Base-by-base conservation (phyloP, 2,329 filamentous ascomycete genomes). In the Reticulascus tulasneorum region DNA sequence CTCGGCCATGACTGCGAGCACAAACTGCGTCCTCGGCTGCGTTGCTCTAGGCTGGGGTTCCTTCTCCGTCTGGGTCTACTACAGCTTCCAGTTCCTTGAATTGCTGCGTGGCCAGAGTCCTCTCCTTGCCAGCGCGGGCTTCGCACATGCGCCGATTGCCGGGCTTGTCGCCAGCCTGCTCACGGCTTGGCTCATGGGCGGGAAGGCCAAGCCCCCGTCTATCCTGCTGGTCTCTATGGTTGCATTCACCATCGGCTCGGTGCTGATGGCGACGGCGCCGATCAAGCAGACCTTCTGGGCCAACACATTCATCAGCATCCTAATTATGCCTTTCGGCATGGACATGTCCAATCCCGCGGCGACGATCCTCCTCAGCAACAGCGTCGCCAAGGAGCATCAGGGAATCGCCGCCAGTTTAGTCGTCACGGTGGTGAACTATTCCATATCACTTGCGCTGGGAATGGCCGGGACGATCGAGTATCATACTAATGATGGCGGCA, bases 351-450 rank as follows among this genome's bases (percentile, higher is more conserved):
- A 82, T 47, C 80, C 81, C 0, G 73, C 78, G 0, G 77, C 75
- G 0, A 81, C 71, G 0, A 51, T 84, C 10, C 68, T 84, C 20
- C 60, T 85, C 8, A 75, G 70, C 20, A 72, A 82, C 45, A 60
- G 61, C 2, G 63, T 73, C 1, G 52, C 60, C 10, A 62, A 59
- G 36, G 56, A 65, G 26, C 60, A 74, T 37, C 66, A 72, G 47
- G 67, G 68, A 5, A 62, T 71, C 9, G 68, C 59, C 1, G 66
- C 64, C 9, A 75, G 69, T 13, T 53, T 85, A 6, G 75, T 84
- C 21, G 78, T 72, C 38, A 84, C 79, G 0, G 65, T 82, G 9
- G 74, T 85, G 42, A 84, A 86, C 54, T 86, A 85, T 51, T 73
- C 72, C 39, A 84, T 86, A 22, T 77, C 76, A 2, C 55, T 85